Conservation (phyloP, 2,329 filamentous ascomycete genomes). For the Beauveria pseudobassiana region DNA sequence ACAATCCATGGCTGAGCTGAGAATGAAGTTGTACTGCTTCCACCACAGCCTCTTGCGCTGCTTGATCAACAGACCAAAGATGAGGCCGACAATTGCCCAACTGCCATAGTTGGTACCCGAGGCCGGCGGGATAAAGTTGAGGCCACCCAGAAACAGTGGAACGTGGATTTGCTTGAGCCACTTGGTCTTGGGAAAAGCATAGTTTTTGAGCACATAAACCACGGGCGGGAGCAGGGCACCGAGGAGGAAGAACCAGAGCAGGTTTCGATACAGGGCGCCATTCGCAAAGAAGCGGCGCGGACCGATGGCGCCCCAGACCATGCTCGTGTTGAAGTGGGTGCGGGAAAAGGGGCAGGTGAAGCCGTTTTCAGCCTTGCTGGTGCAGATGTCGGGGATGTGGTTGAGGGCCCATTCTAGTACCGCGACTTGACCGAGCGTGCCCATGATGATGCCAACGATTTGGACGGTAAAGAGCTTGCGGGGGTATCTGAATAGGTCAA, state of each 20-base stretch:
- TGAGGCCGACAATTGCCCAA: constrained; percentile 23
- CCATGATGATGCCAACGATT: constrained; percentile 34
- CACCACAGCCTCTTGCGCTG: constrained; percentile 21
- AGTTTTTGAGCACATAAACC: constrained; percentile 31
- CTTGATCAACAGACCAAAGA: constrained; percentile 22
- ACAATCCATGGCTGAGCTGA: constrained; percentile 25
- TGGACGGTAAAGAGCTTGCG: constrained; percentile 36
- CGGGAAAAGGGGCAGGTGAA: constrained; percentile 34
- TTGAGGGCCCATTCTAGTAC: constrained; percentile 29
- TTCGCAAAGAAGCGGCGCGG: constrained; percentile 46
- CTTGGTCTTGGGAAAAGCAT: constrained; percentile 17
- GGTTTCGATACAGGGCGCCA: constrained; percentile 39
- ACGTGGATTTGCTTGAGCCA: constrained; percentile 24
- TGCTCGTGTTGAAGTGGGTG: constrained; percentile 43
- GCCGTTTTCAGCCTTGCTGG: constrained; percentile 32
- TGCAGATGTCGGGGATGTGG: constrained; percentile 45
- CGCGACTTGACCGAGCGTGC: constrained; percentile 36
- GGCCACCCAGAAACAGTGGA: constrained; percentile 23
- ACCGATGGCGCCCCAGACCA: constrained; percentile 51
- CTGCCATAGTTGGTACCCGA: constrained; percentile 26
- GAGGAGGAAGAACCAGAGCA: constrained; percentile 48
- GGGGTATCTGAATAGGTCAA: constrained; percentile 28
- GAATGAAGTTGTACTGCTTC: constrained; percentile 25
- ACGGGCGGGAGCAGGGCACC: constrained; percentile 40
- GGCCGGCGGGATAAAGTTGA: constrained; percentile 27